phyloP scores from a whole-genome alignment of 768 basidiomycete genomes.

The Lepiota subincarnata region DNA sequence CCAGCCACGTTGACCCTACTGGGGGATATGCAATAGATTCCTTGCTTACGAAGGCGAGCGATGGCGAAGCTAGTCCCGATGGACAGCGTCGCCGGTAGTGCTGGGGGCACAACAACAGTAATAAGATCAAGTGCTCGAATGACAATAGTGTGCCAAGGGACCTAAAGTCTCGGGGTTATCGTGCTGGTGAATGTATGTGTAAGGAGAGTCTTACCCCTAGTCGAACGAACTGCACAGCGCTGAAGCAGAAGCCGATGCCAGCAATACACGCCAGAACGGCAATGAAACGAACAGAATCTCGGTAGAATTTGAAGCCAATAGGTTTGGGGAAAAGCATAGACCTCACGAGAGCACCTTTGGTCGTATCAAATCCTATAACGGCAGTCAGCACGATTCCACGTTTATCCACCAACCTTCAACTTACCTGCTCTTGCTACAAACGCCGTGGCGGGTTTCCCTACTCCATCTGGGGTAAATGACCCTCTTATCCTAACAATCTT shows the following conservation, averaged over 20 bases:
- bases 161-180: constrained; percentile 34
- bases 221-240: constrained; percentile 86
- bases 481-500: constrained; percentile 84
- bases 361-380: constrained; percentile 82
- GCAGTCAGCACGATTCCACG: neutral
- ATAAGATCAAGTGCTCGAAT: constrained; percentile 92
- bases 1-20: constrained; percentile 93
- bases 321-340: constrained; percentile 99
- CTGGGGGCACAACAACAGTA: constrained; percentile 96
- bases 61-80: constrained; percentile 98
- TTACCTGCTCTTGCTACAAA: constrained; percentile 84
- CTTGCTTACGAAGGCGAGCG: constrained; percentile 75
- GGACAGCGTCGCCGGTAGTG: constrained; percentile 92
- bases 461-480: constrained; percentile 45
- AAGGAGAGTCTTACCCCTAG: constrained; percentile 62
- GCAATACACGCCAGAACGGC: constrained; percentile 90
- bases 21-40: constrained; percentile 96
- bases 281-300: constrained; percentile 88
- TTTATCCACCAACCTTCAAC: constrained; percentile 10
- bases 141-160: constrained; percentile 86
- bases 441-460: constrained; percentile 64
- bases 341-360: constrained; percentile 91
- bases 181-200: neutral
- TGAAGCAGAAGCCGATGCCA: constrained; percentile 84
- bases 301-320: constrained; percentile 98